Evolutionary conservation across 371 early-diverging fungal species (phyloP), one percentile per base, ranked within the genome.

Genomic region (Modicella reniformis): DNA sequence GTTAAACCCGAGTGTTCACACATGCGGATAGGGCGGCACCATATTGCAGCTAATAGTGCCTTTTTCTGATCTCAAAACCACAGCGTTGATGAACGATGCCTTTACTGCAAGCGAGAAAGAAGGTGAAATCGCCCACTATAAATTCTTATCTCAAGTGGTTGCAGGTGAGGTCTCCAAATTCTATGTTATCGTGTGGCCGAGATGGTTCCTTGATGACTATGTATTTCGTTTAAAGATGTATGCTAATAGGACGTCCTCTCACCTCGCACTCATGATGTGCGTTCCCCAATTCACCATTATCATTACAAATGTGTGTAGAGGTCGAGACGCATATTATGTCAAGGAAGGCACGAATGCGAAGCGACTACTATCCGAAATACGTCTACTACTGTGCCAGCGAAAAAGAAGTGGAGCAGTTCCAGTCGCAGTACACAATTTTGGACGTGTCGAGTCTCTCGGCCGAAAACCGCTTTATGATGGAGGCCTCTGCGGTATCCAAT

Each of bases 11-110:
- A 37, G 37, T 37, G 37, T 37, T 26, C n/a, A 49, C n/a, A n/a
- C n/a, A n/a, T n/a, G n/a, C n/a, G n/a, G n/a, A n/a, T n/a, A n/a
- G n/a, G n/a, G n/a, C n/a, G n/a, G n/a, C n/a, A n/a, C n/a, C n/a
- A n/a, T n/a, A n/a, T n/a, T n/a, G n/a, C n/a, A 13, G 13, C 13
- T 13, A 37, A 37, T 6, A 37, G 9, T 51, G 37, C 34, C 2
- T 63, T 54, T 34, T 17, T 30, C 8, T 30, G 37, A 8, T 12
- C 28, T n/a, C 6, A 19, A 34, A 56, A 3, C 7, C n/a, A 59
- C 48, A 71, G 76, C 76, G 15, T 26, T 75, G 33, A 75, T 75
- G 76, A 75, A 75, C 55, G 76, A 75, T 19, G 76, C 67, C 1
- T 75, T 59, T 41, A 63, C 58, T 26, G 66, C 58, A 29, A 60